Conservation (phyloP, 2,329 filamentous ascomycete genomes). For the Fusarium torreyae region DNA sequence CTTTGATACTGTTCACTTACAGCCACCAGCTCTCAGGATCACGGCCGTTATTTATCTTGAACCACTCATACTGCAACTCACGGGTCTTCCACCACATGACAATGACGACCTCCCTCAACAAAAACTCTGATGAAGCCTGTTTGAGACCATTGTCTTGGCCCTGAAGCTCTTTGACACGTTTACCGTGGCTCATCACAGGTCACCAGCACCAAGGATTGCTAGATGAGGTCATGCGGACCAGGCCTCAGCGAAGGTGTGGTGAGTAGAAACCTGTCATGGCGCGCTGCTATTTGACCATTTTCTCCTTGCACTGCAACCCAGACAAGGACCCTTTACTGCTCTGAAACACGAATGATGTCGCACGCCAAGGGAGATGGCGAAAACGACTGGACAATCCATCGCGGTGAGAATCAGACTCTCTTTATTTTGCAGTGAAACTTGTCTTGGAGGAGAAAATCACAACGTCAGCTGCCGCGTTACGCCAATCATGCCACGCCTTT, state of each 20-base stretch:
- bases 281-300: slow-evolving; percentile 31
- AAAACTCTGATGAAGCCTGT: slow-evolving; percentile 39
- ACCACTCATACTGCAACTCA: slow-evolving; percentile 21
- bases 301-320: slow-evolving; percentile 11
- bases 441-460: slow-evolving; percentile 3
- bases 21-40: slow-evolving; percentile 11
- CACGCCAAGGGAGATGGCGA: slow-evolving; percentile 17
- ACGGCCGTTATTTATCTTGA: slow-evolving; percentile 43
- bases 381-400: slow-evolving; percentile 30
- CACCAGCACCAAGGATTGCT: slow-evolving; percentile 28
- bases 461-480: slow-evolving; percentile 18
- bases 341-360: slow-evolving; percentile 47
- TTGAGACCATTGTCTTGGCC: slow-evolving; percentile 31
- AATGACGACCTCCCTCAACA: slow-evolving; percentile 40
- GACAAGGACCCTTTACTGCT: slow-evolving; percentile 20
- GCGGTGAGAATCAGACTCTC: not conserved
- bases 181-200: slow-evolving; percentile 33
- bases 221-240: slow-evolving; percentile 49
- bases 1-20: slow-evolving; percentile 4
- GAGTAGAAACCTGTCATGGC: slow-evolving; percentile 22
- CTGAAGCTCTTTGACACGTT: slow-evolving; percentile 34
- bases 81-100: slow-evolving; percentile 41
- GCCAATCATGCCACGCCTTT: slow-evolving; percentile 17
- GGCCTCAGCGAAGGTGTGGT: slow-evolving; percentile 33
- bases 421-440: slow-evolving; percentile 1